Conservation (phyloP, 176 grass and related monocot species). For the Carex myosuroides region DNA sequence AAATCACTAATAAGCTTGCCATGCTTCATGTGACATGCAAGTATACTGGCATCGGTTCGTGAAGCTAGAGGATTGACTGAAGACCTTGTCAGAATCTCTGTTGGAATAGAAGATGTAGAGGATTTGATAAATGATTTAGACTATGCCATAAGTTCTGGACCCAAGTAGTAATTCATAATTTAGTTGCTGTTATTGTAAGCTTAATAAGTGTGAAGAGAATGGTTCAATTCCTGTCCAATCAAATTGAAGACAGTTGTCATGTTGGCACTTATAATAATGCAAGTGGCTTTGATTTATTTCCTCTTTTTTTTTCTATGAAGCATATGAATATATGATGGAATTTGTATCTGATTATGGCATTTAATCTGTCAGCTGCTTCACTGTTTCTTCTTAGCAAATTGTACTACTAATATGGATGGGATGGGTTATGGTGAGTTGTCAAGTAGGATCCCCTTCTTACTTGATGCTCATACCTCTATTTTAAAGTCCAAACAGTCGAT, state of each 20-base stretch:
- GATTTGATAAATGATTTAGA: conserved; percentile 88
- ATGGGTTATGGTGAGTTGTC: no score
- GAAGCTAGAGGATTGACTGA: conserved; percentile 70
- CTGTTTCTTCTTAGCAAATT: background rate
- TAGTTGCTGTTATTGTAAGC: background rate
- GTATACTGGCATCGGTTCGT: conserved; percentile 58
- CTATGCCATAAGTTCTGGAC: conserved; percentile 46
- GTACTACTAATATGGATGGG: background rate
- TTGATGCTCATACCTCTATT: no score
- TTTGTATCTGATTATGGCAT: background rate
- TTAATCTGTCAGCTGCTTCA: background rate
- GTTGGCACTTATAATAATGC: conserved; percentile 5
- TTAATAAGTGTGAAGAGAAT: background rate
- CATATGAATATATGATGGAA: background rate
- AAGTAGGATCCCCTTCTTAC: no score
- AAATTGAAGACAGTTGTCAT: background rate
- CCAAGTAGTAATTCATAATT: conserved; percentile 22
- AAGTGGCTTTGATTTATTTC: background rate
- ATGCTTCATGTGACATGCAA: conserved; percentile 97
- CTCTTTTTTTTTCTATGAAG: background rate
- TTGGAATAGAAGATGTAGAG: conserved; percentile 79
- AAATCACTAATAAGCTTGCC: conserved; percentile 91
- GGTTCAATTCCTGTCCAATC: background rate
- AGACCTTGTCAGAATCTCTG: conserved; percentile 81
- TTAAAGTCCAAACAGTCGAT: no score